Evolutionary conservation across 2,329 filamentous ascomycete species (phyloP), one percentile per base, ranked within the genome.

Genomic region (Xylaria sp.): DNA sequence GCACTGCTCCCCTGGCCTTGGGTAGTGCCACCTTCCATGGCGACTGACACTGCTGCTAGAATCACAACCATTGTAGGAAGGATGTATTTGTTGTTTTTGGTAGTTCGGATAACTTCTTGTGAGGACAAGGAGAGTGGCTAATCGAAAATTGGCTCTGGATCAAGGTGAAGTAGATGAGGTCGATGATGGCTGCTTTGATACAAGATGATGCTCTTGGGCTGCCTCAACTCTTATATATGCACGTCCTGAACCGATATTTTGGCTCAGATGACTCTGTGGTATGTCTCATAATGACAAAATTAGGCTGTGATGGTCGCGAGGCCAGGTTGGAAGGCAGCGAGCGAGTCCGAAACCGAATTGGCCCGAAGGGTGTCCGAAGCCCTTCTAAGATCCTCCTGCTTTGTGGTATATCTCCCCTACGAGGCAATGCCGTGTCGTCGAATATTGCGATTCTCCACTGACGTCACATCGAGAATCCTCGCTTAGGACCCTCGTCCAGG

Each of bases 1-100:
- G 65, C 47, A 7, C 38, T 51, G 25, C 45, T 45, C 5, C 54
- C 56, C 62, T 61, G 65, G 29, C 49, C 60, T 47, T 67, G 58
- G 50, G 29, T 44, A 47, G 33, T 31, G 15, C 61, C 25, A 29
- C 63, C 63, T 17, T 56, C 22, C 3, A 65, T 55, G 29, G 60
- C 49, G 20, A 66, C 68, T 27, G 68, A 60, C 2, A 70, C 63
- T 22, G 68, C 68, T 42, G 68, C 68, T 54, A 70, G 66, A 50
- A 68, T 54, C 5, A 70, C 62, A 39, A 70, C 68, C 68, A 70
- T 69, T 5, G 33, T 70, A 27, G 3, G 13, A 1, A 5, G 3
- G 44, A 45, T 31, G 29, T 44, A 20, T 27, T 17, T 38, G 9
- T 31, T 33, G 22, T 61, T 44, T n/a, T 27, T 17, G 29, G 9